Evolutionary conservation across 176 grass and related monocot genomes (phyloP), one percentile per base, ranked within the genome.

Genomic region (Olyra latifolia): DNA sequence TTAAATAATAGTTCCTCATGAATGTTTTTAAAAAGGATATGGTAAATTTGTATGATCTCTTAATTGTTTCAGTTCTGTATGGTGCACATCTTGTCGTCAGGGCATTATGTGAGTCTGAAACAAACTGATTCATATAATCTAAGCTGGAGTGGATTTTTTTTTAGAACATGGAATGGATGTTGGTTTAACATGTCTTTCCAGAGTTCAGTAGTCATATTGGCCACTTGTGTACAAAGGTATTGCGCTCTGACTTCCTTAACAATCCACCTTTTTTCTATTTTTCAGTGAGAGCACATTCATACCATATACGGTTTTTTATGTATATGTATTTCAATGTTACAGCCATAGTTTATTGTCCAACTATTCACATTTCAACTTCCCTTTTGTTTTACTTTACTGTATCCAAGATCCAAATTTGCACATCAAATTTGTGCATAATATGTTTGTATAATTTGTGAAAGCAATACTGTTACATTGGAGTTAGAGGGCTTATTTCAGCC

Each of bases 71-170:
- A 27, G 10, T 81, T 52, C 27, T 82, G 22, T 41, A 97, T 83
- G 94, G 94, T 44, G 94, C 94, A 46, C 94, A 94, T 97, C 87
- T 97, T 68, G 94, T 91, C 41, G 94, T 97, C 81, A 91, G 94
- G 76, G 83, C 94, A 71, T 91, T 97, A 72, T 97, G 91, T 71
- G 94, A 97, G 90, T 71, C 80, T 97, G 30, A 97, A 97, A 57
- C 94, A 97, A 85, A 91, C 94, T 44, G 89, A 97, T 56, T 91
- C 94, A 35, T 94, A 97, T 32, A 94, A 97, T 69, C 87, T 82
- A 89, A 94, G 61, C 75, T 97, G 42, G 91, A 97, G 84, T n/a
- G n/a, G n/a, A n/a, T n/a, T n/a, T n/a, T n/a, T n/a, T n/a, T n/a
- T n/a, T n/a, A n/a, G n/a, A n/a, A n/a, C n/a, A n/a, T n/a, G n/a